These are phyloP conservation scores for Linum trigynum DNA, from an alignment of 345 rosid genomes.

Conservation along the genomic window DNA sequence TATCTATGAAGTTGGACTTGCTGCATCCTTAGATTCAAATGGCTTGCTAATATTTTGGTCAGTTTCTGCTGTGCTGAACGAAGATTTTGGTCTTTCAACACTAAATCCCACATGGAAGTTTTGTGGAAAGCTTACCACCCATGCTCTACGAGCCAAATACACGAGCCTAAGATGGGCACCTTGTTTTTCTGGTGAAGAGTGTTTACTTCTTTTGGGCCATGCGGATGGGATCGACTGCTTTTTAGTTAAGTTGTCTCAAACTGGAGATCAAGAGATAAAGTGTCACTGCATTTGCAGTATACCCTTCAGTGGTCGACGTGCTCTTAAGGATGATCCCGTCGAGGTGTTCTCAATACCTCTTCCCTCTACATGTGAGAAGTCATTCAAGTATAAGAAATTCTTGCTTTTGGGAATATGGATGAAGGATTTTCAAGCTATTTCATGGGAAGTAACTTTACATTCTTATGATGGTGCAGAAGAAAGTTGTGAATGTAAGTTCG, in stretches of 20 bases:
- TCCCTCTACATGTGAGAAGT: constrained; percentile 40
- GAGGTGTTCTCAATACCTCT: constrained; percentile 52
- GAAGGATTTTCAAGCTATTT: constrained; percentile 49
- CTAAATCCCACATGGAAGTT: constrained; percentile 48
- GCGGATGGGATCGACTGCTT: constrained; percentile 74
- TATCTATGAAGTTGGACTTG: constrained; percentile 39
- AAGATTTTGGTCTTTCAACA: constrained; percentile 34
- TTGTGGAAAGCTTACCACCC: constrained; percentile 44
- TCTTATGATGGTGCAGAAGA: constrained; percentile 31
- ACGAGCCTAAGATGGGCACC: constrained; percentile 86
- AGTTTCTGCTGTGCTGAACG: constrained; percentile 32
- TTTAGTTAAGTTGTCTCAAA: constrained; percentile 41
- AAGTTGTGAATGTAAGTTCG: constrained; percentile 39
- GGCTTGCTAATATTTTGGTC: constrained; percentile 74
- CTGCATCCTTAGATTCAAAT: constrained; percentile 67
- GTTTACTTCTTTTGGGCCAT: constrained; percentile 61
- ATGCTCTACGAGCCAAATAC: constrained; percentile 33
- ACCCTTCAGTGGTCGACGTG: constrained; percentile 38
- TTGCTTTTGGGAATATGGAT: constrained; percentile 68
- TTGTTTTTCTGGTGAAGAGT: constrained; percentile 41
- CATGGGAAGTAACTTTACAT: constrained; percentile 67
- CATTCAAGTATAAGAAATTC: constrained; percentile 38
- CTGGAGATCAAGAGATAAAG: constrained; percentile 22
- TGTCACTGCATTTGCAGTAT: constrained; percentile 60
- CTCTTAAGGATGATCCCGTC: constrained; percentile 45